Base-by-base conservation (phyloP, 2,329 filamentous ascomycete species). In the Cladosporium austrohemisphaericum region DNA sequence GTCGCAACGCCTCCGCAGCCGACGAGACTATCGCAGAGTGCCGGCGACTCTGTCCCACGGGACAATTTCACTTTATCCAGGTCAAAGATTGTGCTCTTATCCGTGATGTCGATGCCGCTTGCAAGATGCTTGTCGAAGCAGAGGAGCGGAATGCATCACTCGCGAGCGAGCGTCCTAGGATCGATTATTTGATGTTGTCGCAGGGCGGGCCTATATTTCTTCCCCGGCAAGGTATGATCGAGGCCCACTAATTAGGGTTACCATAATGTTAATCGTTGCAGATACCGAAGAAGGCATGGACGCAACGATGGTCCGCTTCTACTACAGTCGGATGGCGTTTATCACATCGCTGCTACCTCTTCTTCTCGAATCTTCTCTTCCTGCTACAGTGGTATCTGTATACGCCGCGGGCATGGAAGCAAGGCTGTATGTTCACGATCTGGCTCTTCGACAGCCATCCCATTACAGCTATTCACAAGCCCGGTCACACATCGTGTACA, bases 381-480 rank as follows among this genome's bases (percentile, higher is more conserved):
- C 37, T 5, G 37, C 37, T 2, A 28, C 14, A 4, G 23, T 40
- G n/a, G 37, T 40, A 11, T 40, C 37, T 6, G 23, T 40, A 5
- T 40, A 40, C 7, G 37, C 36, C n/a, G 36, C 37, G 5, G 37
- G 37, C 23, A 25, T 40, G 20, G 37, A 40, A 40, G 37, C 37
- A 25, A 40, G 19, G 6, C 10, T 40, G 23, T 28, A 40, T 10
- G 2, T 16, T 10, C 5, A 28, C 7, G 37, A 40, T 16, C 5
- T 40, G 9, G 25, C 37, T 3, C 14, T 40, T 1, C 23, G 37
- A 40, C 37, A 28, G 14, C 14, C 37, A 13, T 40, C 37, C 5
- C 37, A 19, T 16, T 40, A 40, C 37, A 40, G 23, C 23, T 40
- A 40, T 23, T 28, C 14, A 8, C 23, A 40, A 28, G 23, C 37